A percentile compares a stretch with the other conserved stretches of the same genome.
These are phyloP conservation scores for Bondarzewia mesenterica DNA, from an alignment of 1,284 basidiomycete species.

Conservation along the genomic window DNA sequence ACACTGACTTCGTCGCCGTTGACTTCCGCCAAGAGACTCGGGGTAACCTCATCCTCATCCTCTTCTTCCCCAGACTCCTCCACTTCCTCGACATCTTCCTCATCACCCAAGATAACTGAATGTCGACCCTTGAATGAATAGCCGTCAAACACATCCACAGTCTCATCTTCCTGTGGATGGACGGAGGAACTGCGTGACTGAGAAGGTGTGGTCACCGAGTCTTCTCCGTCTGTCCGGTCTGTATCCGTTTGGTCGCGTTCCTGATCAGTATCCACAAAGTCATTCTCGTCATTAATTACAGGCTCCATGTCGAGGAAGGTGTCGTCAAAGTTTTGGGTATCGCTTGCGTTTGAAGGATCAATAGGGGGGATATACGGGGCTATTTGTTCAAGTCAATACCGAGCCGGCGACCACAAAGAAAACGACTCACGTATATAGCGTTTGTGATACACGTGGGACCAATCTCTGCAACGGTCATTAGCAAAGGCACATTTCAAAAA, in stretches of 20 bases:
- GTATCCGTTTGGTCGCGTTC: conserved; percentile 49
- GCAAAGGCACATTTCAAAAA: conserved; percentile 8
- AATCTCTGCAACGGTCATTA: conserved; percentile 51
- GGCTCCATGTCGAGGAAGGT: conserved; percentile 94
- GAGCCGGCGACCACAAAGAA: not conserved
- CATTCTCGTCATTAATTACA: conserved; percentile 67
- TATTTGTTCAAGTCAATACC: conserved; percentile 20
- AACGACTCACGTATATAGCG: conserved; percentile 73
- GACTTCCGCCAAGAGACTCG: conserved; percentile 4
- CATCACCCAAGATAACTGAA: conserved; percentile 68
- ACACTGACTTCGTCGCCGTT: conserved; percentile 7
- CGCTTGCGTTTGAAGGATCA: conserved; percentile 87
- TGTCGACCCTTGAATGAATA: conserved; percentile 84
- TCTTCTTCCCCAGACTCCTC: conserved; percentile 32
- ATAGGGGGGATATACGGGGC: conserved; percentile 97
- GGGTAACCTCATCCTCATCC: conserved; percentile 14
- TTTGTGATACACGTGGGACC: conserved; percentile 90
- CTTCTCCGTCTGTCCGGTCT: conserved; percentile 67
- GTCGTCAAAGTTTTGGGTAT: conserved; percentile 97
- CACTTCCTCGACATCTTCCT: conserved; percentile 32
- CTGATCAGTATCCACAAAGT: conserved; percentile 32
- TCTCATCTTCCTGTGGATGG: conserved; percentile 46
- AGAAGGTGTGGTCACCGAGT: conserved; percentile 58
- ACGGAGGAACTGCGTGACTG: conserved; percentile 67
- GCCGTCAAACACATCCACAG: conserved; percentile 75